These are phyloP conservation scores for Athelia sp. DNA, from an alignment of 1,284 basidiomycete genomes.

Conservation along the genomic window DNA sequence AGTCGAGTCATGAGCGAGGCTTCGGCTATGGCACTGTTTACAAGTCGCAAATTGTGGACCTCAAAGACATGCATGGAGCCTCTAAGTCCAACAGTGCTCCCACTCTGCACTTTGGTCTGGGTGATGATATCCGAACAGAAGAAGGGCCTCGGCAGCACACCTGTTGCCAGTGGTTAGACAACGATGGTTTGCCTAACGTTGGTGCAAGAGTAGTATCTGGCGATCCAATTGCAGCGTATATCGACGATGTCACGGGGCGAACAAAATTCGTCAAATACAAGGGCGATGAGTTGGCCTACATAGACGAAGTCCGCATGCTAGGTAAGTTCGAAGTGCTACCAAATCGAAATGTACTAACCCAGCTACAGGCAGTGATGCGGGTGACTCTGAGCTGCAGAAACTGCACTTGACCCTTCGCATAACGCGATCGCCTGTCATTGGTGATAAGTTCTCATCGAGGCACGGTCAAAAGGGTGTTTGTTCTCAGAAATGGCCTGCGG, in stretches of 20 bases:
- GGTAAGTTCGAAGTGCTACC: slow-evolving; percentile 40
- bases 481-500: slow-evolving; percentile 96
- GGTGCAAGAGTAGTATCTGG: slow-evolving; percentile 73
- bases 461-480: slow-evolving; percentile 99
- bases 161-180: slow-evolving; percentile 64
- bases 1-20: slow-evolving; percentile 96
- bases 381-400: slow-evolving; percentile 88
- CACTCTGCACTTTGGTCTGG: slow-evolving; percentile 84
- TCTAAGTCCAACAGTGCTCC: slow-evolving; percentile 47
- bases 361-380: slow-evolving; percentile 71
- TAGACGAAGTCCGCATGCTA: slow-evolving; percentile 91
- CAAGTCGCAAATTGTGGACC: slow-evolving; percentile 91
- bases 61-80: slow-evolving; percentile 76
- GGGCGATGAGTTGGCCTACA: slow-evolving; percentile 88
- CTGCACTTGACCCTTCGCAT: slow-evolving; percentile 93
- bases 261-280: slow-evolving; percentile 95
- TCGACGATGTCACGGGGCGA: slow-evolving; percentile 81
- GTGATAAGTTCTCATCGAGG: slow-evolving; percentile 98
- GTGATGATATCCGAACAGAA: slow-evolving; percentile 63
- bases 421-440: slow-evolving; percentile 94
- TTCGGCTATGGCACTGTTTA: slow-evolving; percentile 98
- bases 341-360: slow-evolving; percentile 1
- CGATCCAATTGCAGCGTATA: slow-evolving; percentile 81
- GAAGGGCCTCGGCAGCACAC: slow-evolving; percentile 52
- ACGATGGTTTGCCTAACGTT: slow-evolving; percentile 82